Percentiles rank a stretch among this genome's conserved stretches.
Evolutionary conservation across 2,329 filamentous ascomycete genomes (phyloP).

Genomic region (Dothideomycetes sp.): DNA sequence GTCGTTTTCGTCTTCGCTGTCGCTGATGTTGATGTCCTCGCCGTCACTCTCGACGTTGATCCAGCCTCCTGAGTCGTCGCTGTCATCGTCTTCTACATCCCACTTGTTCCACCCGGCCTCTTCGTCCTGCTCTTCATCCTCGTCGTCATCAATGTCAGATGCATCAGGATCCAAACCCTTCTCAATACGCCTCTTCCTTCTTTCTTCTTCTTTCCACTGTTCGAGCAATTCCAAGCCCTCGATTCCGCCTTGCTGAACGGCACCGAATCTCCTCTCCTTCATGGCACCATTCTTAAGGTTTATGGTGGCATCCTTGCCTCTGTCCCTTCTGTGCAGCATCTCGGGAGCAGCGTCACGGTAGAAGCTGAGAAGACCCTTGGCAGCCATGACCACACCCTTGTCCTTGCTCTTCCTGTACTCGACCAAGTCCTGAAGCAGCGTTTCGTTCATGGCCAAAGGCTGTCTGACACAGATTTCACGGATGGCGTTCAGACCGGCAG

Average conservation of each 20-base stretch:
- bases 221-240: conserved; percentile 87
- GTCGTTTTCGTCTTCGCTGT: conserved; percentile 60
- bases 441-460: conserved; percentile 92
- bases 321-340: conserved; percentile 78
- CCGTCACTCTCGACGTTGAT: conserved; percentile 79
- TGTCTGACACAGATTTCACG: conserved; percentile 88
- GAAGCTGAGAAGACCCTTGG: conserved; percentile 79
- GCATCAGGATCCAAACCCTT: conserved; percentile 56
- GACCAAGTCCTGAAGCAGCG: conserved; percentile 87
- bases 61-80: conserved; percentile 77
- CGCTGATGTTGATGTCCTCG: conserved; percentile 63
- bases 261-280: conserved; percentile 71
- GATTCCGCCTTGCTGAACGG: conserved; percentile 70
- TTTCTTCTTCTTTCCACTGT: conserved; percentile 88
- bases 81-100: conserved; percentile 53
- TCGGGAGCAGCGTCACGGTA: conserved; percentile 89
- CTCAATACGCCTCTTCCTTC: conserved; percentile 60
- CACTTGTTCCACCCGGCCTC: conserved; percentile 47
- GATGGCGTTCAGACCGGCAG: conserved; percentile 88
- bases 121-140: conserved; percentile 50
- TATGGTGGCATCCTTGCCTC: conserved; percentile 85
- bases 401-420: conserved; percentile 97
- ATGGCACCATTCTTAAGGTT: conserved; percentile 66
- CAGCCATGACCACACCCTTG: conserved; percentile 98
- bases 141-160: conserved; percentile 51